A percentile compares a stretch with the other conserved stretches of the same genome.
phyloP scores from a whole-genome alignment of 73 alveolate species.

The Paramecium primaurelia region DNA sequence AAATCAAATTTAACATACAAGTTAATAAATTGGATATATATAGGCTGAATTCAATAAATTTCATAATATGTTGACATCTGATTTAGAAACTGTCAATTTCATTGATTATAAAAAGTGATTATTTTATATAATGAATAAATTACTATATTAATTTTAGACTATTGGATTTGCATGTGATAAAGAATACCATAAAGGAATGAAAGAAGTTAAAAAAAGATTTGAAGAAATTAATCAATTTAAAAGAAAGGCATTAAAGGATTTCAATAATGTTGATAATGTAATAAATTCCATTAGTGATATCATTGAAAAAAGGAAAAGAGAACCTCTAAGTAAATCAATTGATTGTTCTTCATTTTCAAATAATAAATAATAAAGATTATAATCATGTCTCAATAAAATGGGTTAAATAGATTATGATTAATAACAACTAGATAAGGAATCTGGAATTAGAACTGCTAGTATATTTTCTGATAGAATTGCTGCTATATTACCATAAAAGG shows the following conservation, averaged over 20 bases:
- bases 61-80: slow-evolving; percentile 19
- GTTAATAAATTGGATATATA: background rate
- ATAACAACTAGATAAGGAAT: background rate
- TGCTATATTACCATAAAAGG: background rate
- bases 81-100: slow-evolving; percentile 10
- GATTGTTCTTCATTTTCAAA: background rate
- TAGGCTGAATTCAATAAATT: slow-evolving; percentile 18
- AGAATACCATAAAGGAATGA: background rate
- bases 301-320: background rate
- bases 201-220: background rate
- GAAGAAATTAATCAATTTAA: background rate
- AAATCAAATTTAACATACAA: background rate
- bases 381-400: background rate
- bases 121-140: background rate
- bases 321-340: background rate
- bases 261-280: background rate
- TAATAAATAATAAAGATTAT: background rate
- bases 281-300: background rate
- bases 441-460: background rate
- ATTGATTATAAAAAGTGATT: background rate
- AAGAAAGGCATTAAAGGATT: background rate
- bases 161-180: background rate
- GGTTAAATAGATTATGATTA: background rate
- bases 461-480: background rate
- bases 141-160: background rate